These are phyloP conservation scores for Blastomyces gilchristii DNA, from an alignment of 2,329 filamentous ascomycete species.

Conservation along the genomic window DNA sequence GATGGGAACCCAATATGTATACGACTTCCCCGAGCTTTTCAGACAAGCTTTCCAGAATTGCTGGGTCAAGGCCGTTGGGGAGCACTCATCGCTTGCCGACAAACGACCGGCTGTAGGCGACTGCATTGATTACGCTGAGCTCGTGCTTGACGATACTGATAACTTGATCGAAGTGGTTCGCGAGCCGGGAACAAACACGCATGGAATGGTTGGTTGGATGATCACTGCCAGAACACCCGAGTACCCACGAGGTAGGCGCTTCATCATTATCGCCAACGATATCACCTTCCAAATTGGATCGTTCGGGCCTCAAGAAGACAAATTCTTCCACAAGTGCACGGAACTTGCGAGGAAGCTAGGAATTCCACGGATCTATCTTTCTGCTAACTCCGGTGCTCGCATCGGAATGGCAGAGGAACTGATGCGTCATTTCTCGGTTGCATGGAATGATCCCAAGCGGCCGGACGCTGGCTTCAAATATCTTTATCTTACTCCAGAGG, in stretches of 20 bases:
- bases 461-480: slow-evolving; percentile 93
- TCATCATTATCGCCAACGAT: slow-evolving; percentile 96
- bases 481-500: slow-evolving; percentile 79
- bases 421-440: slow-evolving; percentile 93
- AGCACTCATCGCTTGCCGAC: slow-evolving; percentile 61
- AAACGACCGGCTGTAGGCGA: slow-evolving; percentile 79
- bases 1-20: slow-evolving; percentile 98
- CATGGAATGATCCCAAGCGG: slow-evolving; percentile 77
- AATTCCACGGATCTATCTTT: slow-evolving; percentile 94
- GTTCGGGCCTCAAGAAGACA: slow-evolving; percentile 91
- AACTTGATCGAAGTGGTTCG: slow-evolving; percentile 86
- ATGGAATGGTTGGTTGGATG: slow-evolving; percentile 98
- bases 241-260: slow-evolving; percentile 83
- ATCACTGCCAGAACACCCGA: slow-evolving; percentile 91
- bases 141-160: slow-evolving; percentile 89
- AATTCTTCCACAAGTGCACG: slow-evolving; percentile 98
- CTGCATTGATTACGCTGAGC: slow-evolving; percentile 86
- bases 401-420: slow-evolving; percentile 94
- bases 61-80: slow-evolving; percentile 68
- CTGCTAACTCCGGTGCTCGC: slow-evolving; percentile 96
- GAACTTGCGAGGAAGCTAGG: slow-evolving; percentile 88
- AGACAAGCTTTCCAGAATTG: slow-evolving; percentile 93
- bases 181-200: slow-evolving; percentile 87
- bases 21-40: slow-evolving; percentile 99
- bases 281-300: slow-evolving; percentile 99